Conservation (phyloP, 2,329 filamentous ascomycete species). For the Colletotrichum tropicale region DNA sequence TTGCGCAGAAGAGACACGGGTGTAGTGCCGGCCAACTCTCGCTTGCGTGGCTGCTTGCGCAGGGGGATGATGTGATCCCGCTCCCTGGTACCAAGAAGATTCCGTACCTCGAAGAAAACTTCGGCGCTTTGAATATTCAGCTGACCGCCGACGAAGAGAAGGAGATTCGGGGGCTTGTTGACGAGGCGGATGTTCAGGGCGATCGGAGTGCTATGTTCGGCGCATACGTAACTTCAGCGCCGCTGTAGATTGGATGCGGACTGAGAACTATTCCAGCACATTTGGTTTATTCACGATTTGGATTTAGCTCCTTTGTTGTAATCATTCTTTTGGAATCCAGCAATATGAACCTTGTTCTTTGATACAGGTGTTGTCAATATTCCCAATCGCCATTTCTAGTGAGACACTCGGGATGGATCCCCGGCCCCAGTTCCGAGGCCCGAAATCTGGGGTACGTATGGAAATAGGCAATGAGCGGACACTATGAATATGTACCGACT, state of each 20-base stretch:
- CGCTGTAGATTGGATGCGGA: not conserved
- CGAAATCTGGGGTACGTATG: not conserved
- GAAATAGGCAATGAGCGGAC: not conserved
- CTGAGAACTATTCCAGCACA: not conserved
- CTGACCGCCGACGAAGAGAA: slow-evolving; percentile 37
- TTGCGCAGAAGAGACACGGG: slow-evolving; percentile 56
- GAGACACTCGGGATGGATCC: not conserved
- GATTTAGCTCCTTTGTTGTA: not conserved
- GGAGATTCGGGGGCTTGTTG: slow-evolving; percentile 33
- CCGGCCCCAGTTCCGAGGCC: not conserved
- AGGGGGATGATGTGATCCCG: slow-evolving; percentile 64
- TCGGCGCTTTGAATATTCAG: slow-evolving; percentile 33
- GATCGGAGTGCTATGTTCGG: slow-evolving; percentile 12
- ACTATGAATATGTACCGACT: not conserved
- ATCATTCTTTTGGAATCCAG: not conserved
- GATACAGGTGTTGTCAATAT: not conserved
- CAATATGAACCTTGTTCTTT: not conserved
- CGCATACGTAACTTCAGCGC: not conserved
- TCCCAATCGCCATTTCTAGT: not conserved
- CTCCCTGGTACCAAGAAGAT: slow-evolving; percentile 57
- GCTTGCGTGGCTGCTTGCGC: slow-evolving; percentile 66
- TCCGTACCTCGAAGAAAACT: slow-evolving; percentile 52
- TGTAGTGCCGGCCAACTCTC: slow-evolving; percentile 62
- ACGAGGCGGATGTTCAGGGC: slow-evolving; percentile 30
- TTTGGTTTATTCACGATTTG: not conserved